These are phyloP conservation scores for Firmiana major DNA, from an alignment of 345 rosid genomes.

Conservation along the genomic window DNA sequence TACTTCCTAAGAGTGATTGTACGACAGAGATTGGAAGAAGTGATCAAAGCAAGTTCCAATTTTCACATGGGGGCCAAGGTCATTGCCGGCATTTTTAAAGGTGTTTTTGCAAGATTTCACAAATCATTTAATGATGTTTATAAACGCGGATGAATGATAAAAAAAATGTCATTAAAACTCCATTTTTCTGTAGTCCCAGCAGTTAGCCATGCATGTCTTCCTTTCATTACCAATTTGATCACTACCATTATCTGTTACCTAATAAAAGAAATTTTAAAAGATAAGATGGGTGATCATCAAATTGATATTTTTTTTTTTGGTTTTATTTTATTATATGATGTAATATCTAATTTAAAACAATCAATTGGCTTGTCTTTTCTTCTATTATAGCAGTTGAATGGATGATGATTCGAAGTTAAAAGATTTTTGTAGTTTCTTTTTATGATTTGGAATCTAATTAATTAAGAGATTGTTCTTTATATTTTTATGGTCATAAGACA, in stretches of 20 bases:
- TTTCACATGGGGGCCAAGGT: not conserved
- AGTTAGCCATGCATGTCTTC: not conserved
- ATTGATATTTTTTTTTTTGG: not conserved
- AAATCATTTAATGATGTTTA: too few species aligned
- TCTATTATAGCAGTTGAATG: not conserved
- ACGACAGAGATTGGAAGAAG: not conserved
- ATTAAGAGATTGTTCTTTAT: not conserved
- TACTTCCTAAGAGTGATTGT: not conserved
- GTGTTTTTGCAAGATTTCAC: too few species aligned
- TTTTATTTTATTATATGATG: not conserved
- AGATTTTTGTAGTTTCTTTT: not conserved
- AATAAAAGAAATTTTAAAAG: not conserved
- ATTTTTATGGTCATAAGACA: not conserved
- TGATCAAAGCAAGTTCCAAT: not conserved
- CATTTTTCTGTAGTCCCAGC: too few species aligned
- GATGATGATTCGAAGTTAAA: not conserved
- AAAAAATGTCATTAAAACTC: too few species aligned
- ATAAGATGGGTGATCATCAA: not conserved
- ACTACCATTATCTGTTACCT: not conserved
- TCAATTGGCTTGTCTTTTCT: not conserved
- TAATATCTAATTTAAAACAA: not conserved
- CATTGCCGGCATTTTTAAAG: too few species aligned
- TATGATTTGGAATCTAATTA: not conserved
- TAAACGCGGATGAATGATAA: too few species aligned
- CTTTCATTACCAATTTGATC: not conserved